Evolutionary conservation across 2,329 filamentous ascomycete species (phyloP).

Genomic region (Penicillium hordei): DNA sequence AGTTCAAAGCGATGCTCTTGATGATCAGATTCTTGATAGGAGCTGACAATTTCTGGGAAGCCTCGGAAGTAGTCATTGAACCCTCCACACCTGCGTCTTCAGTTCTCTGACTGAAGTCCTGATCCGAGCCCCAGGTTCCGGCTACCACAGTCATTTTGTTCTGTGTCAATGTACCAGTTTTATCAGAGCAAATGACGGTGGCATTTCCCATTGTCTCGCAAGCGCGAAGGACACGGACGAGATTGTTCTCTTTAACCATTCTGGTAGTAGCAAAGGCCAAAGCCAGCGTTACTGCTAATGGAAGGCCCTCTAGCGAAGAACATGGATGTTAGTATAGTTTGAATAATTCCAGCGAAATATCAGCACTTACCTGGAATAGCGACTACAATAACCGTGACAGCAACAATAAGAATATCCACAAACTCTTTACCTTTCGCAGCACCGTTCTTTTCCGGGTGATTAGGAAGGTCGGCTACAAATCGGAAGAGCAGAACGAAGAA

Average conservation of each 20-base stretch:
- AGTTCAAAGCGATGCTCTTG: constrained; percentile 51
- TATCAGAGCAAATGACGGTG: constrained; percentile 77
- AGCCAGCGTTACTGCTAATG: constrained; percentile 74
- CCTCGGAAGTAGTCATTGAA: constrained; percentile 27
- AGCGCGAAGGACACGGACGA: constrained; percentile 73
- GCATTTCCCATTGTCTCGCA: constrained; percentile 82
- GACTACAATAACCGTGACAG: constrained; percentile 77
- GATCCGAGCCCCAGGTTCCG: constrained; percentile 62
- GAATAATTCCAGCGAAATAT: neutral
- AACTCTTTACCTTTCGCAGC: constrained; percentile 77
- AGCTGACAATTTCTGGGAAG: constrained; percentile 34
- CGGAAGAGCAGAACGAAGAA: constrained; percentile 85
- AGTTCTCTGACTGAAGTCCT: constrained; percentile 53
- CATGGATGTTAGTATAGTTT: constrained; percentile 37
- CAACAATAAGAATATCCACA: constrained; percentile 73
- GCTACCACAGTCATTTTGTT: constrained; percentile 77
- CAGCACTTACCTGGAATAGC: constrained; percentile 60
- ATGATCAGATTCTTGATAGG: constrained; percentile 39
- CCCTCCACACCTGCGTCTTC: constrained; percentile 18
- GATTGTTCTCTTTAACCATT: constrained; percentile 75
- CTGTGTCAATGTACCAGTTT: constrained; percentile 72
- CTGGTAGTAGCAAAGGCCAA: constrained; percentile 74
- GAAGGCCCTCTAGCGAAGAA: constrained; percentile 60
- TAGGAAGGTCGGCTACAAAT: constrained; percentile 69
- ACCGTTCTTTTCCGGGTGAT: constrained; percentile 51